Base-by-base conservation (phyloP, 78 protist genomes). In the Dictyostelium discoideum region DNA sequence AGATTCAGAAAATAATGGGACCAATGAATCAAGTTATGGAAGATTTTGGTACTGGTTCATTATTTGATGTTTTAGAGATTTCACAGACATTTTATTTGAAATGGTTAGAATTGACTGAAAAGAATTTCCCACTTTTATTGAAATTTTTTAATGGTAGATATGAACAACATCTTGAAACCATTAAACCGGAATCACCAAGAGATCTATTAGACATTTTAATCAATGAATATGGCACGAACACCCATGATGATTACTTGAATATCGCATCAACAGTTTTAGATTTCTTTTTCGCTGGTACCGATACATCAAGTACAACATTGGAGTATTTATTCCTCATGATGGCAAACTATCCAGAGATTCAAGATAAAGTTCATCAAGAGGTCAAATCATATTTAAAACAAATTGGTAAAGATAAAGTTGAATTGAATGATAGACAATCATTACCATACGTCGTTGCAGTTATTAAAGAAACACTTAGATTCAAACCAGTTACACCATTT, bases 321-420 rank as follows among this genome's bases (percentile, higher is more conserved):
- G 77, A 74, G 3, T 39, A 16, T 48, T 22, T 78, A 1, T 10
- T 42, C 6, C 22, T 60, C 5, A 13, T 40, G 18, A 7, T 39
- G 16, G n/a, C 32, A 6, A 87, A 87, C 44, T 26, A 87, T 44
- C 85, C 73, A 87, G 80, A 79, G 3, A 8, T 87, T 63, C 93
- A 87, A 87, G 83, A 87, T 0, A 77, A 60, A 26, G 80, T 29
- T 1, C 40, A 77, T 26, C 26, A 87, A 3, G 93, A 87, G 44
- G 10, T 85, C 2, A 39, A 39, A 26, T 16, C 24, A 11, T 40
- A 26, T 32, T 24, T 54, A 18, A 37, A 8, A 29, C 7, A 32
- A 76, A 18, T 2, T 14, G 32, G 63, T 78, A 40, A 32, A 32
- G 14, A 10, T 1, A 69, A 69, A 26, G 50, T 84, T 22, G 4